Conservation (phyloP, 1,139 yeast genomes). For the Yamadazyma membranifaciens region DNA sequence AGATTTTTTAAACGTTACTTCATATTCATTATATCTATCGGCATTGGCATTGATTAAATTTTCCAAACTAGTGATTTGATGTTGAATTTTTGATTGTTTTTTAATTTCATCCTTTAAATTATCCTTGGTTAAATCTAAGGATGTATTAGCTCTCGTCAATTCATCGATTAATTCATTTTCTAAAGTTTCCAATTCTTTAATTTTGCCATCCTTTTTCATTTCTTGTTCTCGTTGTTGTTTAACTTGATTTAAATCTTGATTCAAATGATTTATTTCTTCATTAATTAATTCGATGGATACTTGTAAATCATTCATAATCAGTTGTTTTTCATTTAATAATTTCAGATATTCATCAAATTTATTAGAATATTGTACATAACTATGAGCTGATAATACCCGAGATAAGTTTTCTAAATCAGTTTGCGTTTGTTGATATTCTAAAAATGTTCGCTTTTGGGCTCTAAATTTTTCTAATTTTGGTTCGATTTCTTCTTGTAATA, state of each 20-base stretch:
- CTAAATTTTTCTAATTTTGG: slow-evolving; percentile 85
- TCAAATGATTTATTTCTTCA: slow-evolving; percentile 58
- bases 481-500: slow-evolving; percentile 83
- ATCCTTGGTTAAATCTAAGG: slow-evolving; percentile 56
- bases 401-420: slow-evolving; percentile 75
- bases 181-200: slow-evolving; percentile 57
- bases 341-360: slow-evolving; percentile 43
- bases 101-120: slow-evolving; percentile 50
- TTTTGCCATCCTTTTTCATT: slow-evolving; percentile 57
- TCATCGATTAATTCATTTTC: slow-evolving; percentile 65
- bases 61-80: slow-evolving; percentile 19
- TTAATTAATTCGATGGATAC: slow-evolving; percentile 42
- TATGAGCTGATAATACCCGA: slow-evolving; percentile 76
- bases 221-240: slow-evolving; percentile 58
- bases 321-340: slow-evolving; percentile 33
- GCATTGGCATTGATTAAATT: slow-evolving; percentile 28
- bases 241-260: slow-evolving; percentile 59
- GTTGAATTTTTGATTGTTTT: slow-evolving; percentile 17
- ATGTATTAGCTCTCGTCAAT: slow-evolving; percentile 65
- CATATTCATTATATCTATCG: slow-evolving; percentile 26
- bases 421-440: slow-evolving; percentile 85
- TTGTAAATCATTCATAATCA: slow-evolving; percentile 34
- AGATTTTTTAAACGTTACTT: slow-evolving; percentile 39
- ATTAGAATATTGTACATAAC: slow-evolving; percentile 49
- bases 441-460: slow-evolving; percentile 74